Base-by-base conservation (phyloP, 768 basidiomycete genomes). In the Lactarius akahatsu region DNA sequence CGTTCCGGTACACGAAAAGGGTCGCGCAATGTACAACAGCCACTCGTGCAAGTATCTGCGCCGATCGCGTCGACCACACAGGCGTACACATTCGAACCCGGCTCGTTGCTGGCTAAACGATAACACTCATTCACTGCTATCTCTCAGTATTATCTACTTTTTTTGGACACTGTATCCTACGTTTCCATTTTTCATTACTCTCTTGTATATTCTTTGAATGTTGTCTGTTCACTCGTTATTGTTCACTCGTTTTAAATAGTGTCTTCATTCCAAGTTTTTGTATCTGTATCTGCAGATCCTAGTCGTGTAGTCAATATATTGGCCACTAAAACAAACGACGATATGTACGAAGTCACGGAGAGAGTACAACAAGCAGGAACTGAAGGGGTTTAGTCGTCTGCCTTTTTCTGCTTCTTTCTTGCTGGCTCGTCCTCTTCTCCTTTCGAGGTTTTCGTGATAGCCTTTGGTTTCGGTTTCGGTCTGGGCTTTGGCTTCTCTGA, bases 351-450 rank as follows among this genome's bases (percentile, higher is more conserved):
- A n/a, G 20, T 13, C 30, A 18, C 32, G 18, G 23, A 18, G n/a
- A 52, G 20, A 15, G 23, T n/a, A 45, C 45, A 7, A 11, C 36
- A 41, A 28, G 26, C 43, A 47, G 41, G 26, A 43, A 28, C 23
- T 15, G 23, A 45, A 23, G 10, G 61, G 34, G 57, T 16, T 72
- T 70, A 77, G 71, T 79, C 85, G 26, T 76, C 74, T 6, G 80
- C 72, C 40, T 81, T 88, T 79, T 90, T 92, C 64, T 77, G 75
- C 76, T 93, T 93, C 79, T 93, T 93, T 78, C 88, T 90, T 3
- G 83, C 86, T 15, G 88, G 90, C 62, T 79, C 81, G 18, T 79
- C 80, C 43, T 79, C 79, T 15, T 76, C 80, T 3, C 73, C 73
- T 67, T 79, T 79, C 23, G 65, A 13, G 66, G 79, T 71, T 73